Base-by-base conservation (phyloP, 2,329 filamentous ascomycete genomes). In the Calonectria hongkongensis region DNA sequence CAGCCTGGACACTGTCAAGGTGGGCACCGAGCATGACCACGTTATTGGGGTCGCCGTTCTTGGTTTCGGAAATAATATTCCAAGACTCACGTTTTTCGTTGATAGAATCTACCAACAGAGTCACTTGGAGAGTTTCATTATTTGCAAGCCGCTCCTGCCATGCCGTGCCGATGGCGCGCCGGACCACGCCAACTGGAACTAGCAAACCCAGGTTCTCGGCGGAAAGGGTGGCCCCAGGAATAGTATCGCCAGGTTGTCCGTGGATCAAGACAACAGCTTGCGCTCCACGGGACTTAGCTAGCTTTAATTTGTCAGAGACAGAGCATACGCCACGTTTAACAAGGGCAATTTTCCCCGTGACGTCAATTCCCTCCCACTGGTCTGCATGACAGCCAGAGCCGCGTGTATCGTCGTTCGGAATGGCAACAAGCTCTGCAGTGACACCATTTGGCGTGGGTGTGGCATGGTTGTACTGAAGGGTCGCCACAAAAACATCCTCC, bases 231-330 rank as follows among this genome's bases (percentile, higher is more conserved):
- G 89, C 91, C 28, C 84, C 83, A 2, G 87, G 81, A 4, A 84
- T 80, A n/a, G 73, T 66, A 12, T 79, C 74, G 0, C 89, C 90
- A 0, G 87, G 83, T 2, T 83, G 85, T 74, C 93, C 91, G 86
- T 94, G 91, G 81, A 92, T 93, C 63, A 94, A 86, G 36, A 94
- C 82, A 0, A 88, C 86, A 48, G 82, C 86, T 2, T 84, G 48
- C 2, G 86, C 87, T 50, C 86, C 86, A 12, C 84, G 80, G 10
- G 82, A 79, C 78, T 82, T 85, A 33, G 87, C 87, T 5, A 87
- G 80, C 77, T 83, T 84, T 39, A 87, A 81, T 78, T 88, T 88
- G 47, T 86, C 83, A 0, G 83, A 74, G 45, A 88, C 84, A 47
- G 84, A 82, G 70, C 87, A 88, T 28, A 71, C 69, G 27, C 87